These are phyloP conservation scores for Pythium dissotocum DNA, from an alignment of 352 stramenopile genomes.

Conservation along the genomic window DNA sequence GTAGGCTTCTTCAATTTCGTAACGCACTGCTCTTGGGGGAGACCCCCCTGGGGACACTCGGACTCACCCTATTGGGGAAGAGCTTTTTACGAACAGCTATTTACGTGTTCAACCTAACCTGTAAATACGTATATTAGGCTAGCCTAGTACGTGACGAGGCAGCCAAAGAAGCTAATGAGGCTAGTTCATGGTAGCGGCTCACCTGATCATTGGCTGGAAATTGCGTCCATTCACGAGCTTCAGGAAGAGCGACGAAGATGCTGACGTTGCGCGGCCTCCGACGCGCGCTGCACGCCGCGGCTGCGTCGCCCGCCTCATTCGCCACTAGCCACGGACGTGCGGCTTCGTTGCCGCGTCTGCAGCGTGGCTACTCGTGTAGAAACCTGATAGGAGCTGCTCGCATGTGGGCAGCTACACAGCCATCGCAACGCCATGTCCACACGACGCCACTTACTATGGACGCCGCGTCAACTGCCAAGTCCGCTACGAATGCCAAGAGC, in stretches of 20 bases:
- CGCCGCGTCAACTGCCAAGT: neutral
- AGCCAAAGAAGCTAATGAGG: neutral
- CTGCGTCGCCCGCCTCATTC: neutral
- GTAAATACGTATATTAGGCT: neutral
- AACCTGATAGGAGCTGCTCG: constrained; percentile 3
- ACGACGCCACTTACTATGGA: neutral
- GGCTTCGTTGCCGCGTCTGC: neutral
- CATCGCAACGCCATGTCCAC: neutral
- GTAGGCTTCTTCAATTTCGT: constrained; percentile 16
- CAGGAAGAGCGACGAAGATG: constrained; percentile 3
- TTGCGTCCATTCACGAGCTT: neutral
- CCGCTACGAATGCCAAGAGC: neutral
- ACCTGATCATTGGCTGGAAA: constrained; percentile 16
- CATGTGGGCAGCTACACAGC: neutral
- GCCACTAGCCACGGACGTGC: neutral
- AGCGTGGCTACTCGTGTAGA: neutral
- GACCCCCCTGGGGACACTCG: neutral
- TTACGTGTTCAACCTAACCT: neutral
- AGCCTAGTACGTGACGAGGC: neutral
- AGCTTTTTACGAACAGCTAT: constrained; percentile 12
- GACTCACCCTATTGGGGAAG: neutral
- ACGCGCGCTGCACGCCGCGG: neutral
- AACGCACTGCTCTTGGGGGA: constrained; percentile 2
- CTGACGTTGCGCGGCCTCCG: constrained; percentile 17
- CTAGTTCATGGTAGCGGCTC: neutral